Conservation (phyloP, 164 flowering plant genomes). For the Litsea cubeba region DNA sequence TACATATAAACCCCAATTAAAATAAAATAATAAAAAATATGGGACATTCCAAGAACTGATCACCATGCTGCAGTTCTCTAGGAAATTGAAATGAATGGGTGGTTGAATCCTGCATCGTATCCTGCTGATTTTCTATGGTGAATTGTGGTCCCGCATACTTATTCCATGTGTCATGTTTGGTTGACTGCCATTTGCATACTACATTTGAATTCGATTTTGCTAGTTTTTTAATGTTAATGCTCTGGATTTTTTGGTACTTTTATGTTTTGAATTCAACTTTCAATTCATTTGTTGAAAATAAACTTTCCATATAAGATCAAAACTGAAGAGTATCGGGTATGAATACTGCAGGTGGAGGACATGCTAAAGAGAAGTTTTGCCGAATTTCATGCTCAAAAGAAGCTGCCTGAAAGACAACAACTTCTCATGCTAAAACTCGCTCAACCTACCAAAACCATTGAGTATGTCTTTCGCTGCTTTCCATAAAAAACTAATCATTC, state of each 20-base stretch:
- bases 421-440: conserved; percentile 77
- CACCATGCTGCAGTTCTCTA: too few species aligned
- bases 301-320: not conserved
- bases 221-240: not conserved
- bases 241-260: not conserved
- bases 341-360: conserved; percentile 79
- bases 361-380: conserved; percentile 99
- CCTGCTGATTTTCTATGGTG: too few species aligned
- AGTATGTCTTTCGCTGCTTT: conserved; percentile 32
- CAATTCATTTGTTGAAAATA: not conserved
- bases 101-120: too few species aligned
- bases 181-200: too few species aligned
- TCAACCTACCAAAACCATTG: conserved; percentile 65
- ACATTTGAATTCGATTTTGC: not conserved
- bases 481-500: not conserved
- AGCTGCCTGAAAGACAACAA: conserved; percentile 78
- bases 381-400: conserved; percentile 95
- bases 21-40: too few species aligned
- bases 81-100: too few species aligned
- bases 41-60: too few species aligned
- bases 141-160: too few species aligned
- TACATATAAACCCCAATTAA: too few species aligned
- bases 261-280: not conserved
- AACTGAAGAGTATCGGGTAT: conserved; percentile 9
- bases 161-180: too few species aligned